Evolutionary conservation across 1,284 basidiomycete genomes (phyloP), one percentile per base, ranked within the genome.

Genomic region (Cutaneotrichosporon cutaneum): DNA sequence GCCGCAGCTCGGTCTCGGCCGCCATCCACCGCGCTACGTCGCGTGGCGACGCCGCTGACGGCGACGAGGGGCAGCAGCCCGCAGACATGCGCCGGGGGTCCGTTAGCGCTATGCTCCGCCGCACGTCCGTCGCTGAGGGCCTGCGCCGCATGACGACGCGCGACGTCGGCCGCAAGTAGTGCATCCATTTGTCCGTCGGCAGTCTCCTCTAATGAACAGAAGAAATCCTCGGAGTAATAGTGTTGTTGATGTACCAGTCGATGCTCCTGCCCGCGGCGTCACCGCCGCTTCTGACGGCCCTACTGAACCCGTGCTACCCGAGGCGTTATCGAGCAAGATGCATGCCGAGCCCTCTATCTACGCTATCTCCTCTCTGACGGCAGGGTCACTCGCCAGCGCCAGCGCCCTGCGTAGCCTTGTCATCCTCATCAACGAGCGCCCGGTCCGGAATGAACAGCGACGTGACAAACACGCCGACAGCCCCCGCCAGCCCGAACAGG

Each of bases 401-500:
- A 1, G 18, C 4, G 39, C 18, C 3, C 8, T 42, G 16, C 7
- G 16, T 9, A 9, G 18, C 16, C 18, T n/a, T 18, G 3, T 5
- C 39, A 18, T 16, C 39, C 21, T 47, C 44, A n/a, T 45, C 44
- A 13, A 24, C 21, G n/a, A 50, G 13, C 48, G n/a, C 48, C 7
- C 16, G 22, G 26, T 50, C n/a, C 5, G 50, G 50, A n/a, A 52
- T 52, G 10, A 58, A 58, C n/a, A 70, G 45, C 7, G 67, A 67
- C 7, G 65, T 65, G 6, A 56, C n/a, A 26, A 71, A 56, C 13
- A 71, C 68, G 21, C 32, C n/a, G 2, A 62, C 9, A 0, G 71
- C 68, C 7, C 67, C 69, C 21, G 52, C 45, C 2, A 65, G 50
- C 1, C 68, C 70, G 51, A 71, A 70, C 32, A 69, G 54, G 56